Evolutionary conservation across 352 stramenopile species (phyloP).

Genomic region (Blastocystis sp.): DNA sequence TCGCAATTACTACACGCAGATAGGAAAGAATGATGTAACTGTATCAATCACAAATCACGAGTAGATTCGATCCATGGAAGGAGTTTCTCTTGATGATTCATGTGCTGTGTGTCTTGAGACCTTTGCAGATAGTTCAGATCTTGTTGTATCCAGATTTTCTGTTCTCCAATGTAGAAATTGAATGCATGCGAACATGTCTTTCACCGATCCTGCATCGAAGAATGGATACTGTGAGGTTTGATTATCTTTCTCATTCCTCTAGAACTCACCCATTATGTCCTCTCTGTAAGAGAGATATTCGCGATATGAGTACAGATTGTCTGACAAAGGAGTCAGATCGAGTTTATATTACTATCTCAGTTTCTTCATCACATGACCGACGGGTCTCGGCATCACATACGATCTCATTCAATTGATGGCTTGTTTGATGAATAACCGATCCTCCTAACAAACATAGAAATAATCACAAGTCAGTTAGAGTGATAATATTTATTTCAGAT

Average conservation of each 20-base stretch:
- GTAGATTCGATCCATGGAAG: not conserved
- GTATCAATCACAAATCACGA: not conserved
- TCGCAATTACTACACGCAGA: conserved; percentile 18
- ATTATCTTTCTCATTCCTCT: not conserved
- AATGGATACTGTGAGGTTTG: not conserved
- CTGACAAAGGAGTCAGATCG: not conserved
- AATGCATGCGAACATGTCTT: conserved; percentile 14
- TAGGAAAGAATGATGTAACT: conserved; percentile 1
- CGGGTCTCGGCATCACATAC: not conserved
- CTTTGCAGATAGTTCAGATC: not conserved
- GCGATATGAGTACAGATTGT: not conserved
- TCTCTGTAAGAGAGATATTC: conserved; percentile 7
- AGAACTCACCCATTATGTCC: not conserved
- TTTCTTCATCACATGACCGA: conserved; percentile 12
- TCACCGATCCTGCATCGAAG: conserved; percentile 3
- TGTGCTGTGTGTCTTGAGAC: not conserved
- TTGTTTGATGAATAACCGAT: not conserved
- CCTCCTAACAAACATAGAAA: not conserved
- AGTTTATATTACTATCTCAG: not conserved
- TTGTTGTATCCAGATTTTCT: not conserved
- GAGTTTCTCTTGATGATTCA: not conserved
- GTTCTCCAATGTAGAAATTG: not conserved
- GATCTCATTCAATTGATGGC: not conserved
- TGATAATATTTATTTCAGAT: not conserved
- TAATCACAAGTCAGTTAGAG: too few relatives aligned